These are phyloP conservation scores for Claviceps sp. DNA, from an alignment of 2,329 filamentous ascomycete genomes.

Conservation along the genomic window DNA sequence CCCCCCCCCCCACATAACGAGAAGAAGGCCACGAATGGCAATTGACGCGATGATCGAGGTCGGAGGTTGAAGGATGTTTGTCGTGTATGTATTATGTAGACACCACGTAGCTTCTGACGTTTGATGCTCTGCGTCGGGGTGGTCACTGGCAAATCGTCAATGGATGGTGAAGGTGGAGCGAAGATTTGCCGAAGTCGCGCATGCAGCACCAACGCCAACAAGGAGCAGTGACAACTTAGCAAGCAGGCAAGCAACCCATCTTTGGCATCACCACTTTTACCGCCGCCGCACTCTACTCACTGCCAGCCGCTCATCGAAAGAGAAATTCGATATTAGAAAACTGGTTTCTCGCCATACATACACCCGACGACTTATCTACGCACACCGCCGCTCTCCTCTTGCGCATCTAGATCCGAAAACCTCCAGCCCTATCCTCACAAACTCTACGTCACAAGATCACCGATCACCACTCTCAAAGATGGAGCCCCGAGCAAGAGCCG, in stretches of 20 bases:
- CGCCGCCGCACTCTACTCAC: not conserved
- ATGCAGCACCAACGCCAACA: not conserved
- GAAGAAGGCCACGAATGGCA: not conserved
- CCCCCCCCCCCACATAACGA: too few relatives aligned
- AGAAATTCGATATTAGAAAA: too few relatives aligned
- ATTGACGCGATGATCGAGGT: not conserved
- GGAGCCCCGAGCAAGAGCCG: constrained; percentile 64
- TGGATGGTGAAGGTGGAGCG: constrained; percentile 14
- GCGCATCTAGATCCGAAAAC: not conserved
- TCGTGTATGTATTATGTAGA: not conserved
- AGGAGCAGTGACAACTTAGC: not conserved
- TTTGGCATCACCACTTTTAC: not conserved
- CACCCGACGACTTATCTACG: too few relatives aligned
- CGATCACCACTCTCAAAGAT: constrained; percentile 25
- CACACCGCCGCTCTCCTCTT: not conserved
- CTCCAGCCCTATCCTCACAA: constrained; percentile 16
- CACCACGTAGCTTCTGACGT: not conserved
- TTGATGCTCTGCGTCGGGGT: not conserved
- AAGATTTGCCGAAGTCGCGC: constrained; percentile 20
- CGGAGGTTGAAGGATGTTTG: not conserved
- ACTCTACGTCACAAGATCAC: not conserved
- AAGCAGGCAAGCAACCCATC: not conserved
- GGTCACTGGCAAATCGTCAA: not conserved
- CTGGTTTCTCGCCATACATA: too few relatives aligned
- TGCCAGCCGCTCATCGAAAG: too few relatives aligned